Evolutionary conservation across 192 early-diverging fungal genomes (phyloP), one percentile per base, ranked within the genome.

Genomic region (Mortierella claussenii): DNA sequence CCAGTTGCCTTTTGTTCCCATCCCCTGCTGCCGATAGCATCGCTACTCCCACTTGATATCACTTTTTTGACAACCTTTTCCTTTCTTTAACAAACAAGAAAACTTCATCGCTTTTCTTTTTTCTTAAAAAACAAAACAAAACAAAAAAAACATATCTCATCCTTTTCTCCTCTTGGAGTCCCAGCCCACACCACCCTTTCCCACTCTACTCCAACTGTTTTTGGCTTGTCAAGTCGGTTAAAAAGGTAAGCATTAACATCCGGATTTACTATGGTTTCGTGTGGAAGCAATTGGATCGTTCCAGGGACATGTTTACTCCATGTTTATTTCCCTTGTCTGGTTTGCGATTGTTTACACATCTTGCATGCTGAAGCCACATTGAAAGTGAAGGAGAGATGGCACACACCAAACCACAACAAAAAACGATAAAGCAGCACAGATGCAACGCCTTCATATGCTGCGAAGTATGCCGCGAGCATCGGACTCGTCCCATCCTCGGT

Each of bases 11-110:
- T 75, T 75, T 30, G 70, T 75, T 75, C 70, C 70, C 70, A 75
- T 75, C 57, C 70, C 70, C 34, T 75, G 70, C 70, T 75, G 70
- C 70, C 70, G 70, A 75, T 75, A 75, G 70, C 70, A 66, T 75
- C 62, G 49, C 63, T 75, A 75, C 49, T 48, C 51, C 63, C 63
- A n/a, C 40, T 70, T 63, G 24, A 45, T 34, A 60, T 48, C 24
- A 47, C 46, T 57, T 58, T 71, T 42, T 57, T n/a, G n/a, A n/a
- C n/a, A n/a, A n/a, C n/a, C n/a, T 34, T 59, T 33, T 60, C 40
- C 13, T 52, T 64, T 54, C 23, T 37, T 62, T 34, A 48, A 48
- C 24, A 60, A 60, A 60, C 32, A 13, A 40, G 13, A 34, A 43
- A 34, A 15, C 9, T 27, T 34, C 42, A 24, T 20, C 46, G 15